phyloP scores from a whole-genome alignment of 805 yeast species.

The Ogataea glucozyma region DNA sequence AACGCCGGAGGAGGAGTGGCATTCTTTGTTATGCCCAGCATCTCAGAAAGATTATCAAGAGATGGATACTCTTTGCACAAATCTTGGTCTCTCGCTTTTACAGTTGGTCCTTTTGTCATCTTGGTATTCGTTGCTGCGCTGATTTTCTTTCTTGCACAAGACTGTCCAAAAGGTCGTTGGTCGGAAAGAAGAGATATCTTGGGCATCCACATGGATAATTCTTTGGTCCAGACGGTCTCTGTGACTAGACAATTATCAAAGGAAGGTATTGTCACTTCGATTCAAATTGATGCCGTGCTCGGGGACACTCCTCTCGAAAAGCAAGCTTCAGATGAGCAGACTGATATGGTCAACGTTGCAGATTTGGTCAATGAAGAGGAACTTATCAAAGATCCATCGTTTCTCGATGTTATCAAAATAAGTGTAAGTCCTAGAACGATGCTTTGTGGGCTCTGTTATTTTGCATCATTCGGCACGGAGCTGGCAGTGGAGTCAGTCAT shows the following conservation, averaged over 20 bases:
- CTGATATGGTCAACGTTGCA: conserved; percentile 9
- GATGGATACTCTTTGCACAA: conserved; percentile 27
- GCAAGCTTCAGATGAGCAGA: background rate
- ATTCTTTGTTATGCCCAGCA: conserved; percentile 36
- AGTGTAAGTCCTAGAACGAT: conserved; percentile 31
- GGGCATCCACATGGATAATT: conserved; percentile 29
- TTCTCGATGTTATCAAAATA: conserved; percentile 17
- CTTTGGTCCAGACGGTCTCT: conserved; percentile 26
- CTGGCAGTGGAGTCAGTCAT: conserved; percentile 33
- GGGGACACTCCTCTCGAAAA: conserved; percentile 10
- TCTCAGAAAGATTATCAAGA: conserved; percentile 18
- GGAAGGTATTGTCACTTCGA: conserved; percentile 8
- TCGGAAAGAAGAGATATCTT: conserved; percentile 29
- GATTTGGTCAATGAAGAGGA: conserved; percentile 27
- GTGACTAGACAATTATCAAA: conserved; percentile 19
- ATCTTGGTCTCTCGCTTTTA: conserved; percentile 33
- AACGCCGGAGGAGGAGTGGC: conserved; percentile 38
- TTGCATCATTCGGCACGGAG: conserved; percentile 35
- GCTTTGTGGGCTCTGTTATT: conserved; percentile 31
- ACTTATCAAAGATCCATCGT: conserved; percentile 30
- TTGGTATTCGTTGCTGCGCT: conserved; percentile 30
- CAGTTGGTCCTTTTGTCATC: conserved; percentile 36
- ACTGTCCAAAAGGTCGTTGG: conserved; percentile 41
- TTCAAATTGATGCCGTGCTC: conserved; percentile 2
- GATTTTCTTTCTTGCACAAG: conserved; percentile 31